Base-by-base conservation (phyloP, 2,329 filamentous ascomycete species). In the Beauveria medogensis region DNA sequence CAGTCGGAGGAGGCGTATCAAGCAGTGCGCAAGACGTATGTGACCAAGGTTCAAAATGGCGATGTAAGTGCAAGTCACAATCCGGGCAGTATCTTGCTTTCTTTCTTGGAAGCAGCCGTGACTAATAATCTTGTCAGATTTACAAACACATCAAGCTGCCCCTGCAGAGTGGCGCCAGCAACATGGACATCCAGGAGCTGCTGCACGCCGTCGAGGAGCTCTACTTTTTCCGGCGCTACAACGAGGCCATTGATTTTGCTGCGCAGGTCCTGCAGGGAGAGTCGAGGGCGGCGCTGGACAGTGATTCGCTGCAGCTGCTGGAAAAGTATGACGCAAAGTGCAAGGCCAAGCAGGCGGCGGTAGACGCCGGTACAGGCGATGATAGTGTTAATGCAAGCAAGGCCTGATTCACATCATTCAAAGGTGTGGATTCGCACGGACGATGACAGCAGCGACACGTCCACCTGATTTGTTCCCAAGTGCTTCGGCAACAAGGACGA, bases 151-250 rank as follows among this genome's bases (percentile, higher is more conserved):
- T 82, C 41, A 62, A 67, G 6, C 65, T 82, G 2, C 80, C 81
- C 0, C 64, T 81, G 12, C 64, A 64, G 3, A 63, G 67, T 8
- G 65, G 57, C 4, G 67, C 75, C 4, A 71, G 73, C 37, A 85
- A 84, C 65, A 75, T 75, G 47, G 73, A 77, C 40, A 71, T 75
- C 1, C 80, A 84, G 64, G 75, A 79, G n/a, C 65, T 81, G 12
- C 62, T 84, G 22, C 81, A 85, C 66, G 82, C 82, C 0, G 34
- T 37, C 34, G 82, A 85, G 67, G 82, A 85, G 69, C 72, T 84
- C 50, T 85, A 84, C 66, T 84, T 82, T 68, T 79, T 80, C 64
- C 70, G 74, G 6, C 71, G 76, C 41, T 84, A 77, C 61, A 68
- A 69, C 1, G 76, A 81, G 59, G 81, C 76, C 2, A 71, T 74